These are phyloP conservation scores for Hirschfeldia incana DNA, from an alignment of 345 rosid genomes.

Conservation along the genomic window DNA sequence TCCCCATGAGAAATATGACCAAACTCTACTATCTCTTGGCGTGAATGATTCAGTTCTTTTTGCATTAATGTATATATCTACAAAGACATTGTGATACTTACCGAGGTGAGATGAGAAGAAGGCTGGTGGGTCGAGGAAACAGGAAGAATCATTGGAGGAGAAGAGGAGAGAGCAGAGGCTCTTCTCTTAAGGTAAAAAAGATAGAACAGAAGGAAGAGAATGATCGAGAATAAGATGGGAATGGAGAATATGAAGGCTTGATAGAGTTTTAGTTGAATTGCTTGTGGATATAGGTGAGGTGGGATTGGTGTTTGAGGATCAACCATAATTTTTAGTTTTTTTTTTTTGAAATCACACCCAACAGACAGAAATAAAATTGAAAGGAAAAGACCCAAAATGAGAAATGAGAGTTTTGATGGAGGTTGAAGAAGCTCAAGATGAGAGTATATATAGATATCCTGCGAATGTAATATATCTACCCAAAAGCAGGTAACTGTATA, in stretches of 20 bases:
- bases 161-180: slow-evolving; percentile 51
- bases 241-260: slow-evolving; percentile 97
- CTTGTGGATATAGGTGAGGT: slow-evolving; percentile 80
- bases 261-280: slow-evolving; percentile 84
- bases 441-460: slow-evolving; percentile 36
- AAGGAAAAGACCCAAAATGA: slow-evolving; percentile 15
- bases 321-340: slow-evolving; percentile 47
- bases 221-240: slow-evolving; percentile 88
- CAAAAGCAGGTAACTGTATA: slow-evolving; percentile 29
- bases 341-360: slow-evolving; percentile 6
- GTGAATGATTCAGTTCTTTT: slow-evolving; percentile 13
- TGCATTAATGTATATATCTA: not conserved
- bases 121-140: slow-evolving; percentile 43
- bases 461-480: slow-evolving; percentile 8
- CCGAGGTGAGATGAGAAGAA: slow-evolving; percentile 48
- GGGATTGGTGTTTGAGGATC: slow-evolving; percentile 57
- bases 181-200: slow-evolving; percentile 95
- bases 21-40: not conserved
- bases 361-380: not conserved
- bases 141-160: slow-evolving; percentile 52
- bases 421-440: slow-evolving; percentile 22
- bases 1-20: slow-evolving; percentile 1
- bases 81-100: slow-evolving; percentile 37
- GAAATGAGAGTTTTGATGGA: slow-evolving; percentile 29
- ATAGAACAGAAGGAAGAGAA: slow-evolving; percentile 83